phyloP scores from a whole-genome alignment of 768 basidiomycete genomes.

The Russula griseocarnosa region DNA sequence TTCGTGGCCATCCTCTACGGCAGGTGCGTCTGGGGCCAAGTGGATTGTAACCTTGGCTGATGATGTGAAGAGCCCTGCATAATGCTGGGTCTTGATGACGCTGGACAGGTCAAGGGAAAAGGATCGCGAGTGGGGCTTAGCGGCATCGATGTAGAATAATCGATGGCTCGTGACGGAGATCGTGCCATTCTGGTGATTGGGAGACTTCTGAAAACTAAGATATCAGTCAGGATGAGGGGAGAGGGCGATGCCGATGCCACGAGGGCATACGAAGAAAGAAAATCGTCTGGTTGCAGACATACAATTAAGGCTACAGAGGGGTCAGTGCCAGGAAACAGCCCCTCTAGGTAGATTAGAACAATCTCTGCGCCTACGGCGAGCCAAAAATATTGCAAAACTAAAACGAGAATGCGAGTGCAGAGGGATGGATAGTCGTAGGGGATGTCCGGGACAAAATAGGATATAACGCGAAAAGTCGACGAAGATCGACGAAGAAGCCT shows the following conservation, averaged over 20 bases:
- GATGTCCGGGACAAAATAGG: background rate
- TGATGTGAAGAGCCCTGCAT: slow-evolving; percentile 85
- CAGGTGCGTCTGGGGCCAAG: slow-evolving; percentile 40
- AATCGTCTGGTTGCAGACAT: background rate
- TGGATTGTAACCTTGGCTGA: slow-evolving; percentile 84
- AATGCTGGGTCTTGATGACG: slow-evolving; percentile 78
- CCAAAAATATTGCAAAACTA: background rate
- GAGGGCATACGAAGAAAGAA: background rate
- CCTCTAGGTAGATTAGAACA: background rate
- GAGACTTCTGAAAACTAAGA: slow-evolving; percentile 72
- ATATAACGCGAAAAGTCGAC: background rate
- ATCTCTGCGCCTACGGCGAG: background rate
- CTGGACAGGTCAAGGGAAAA: slow-evolving; percentile 62
- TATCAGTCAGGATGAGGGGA: slow-evolving; percentile 32
- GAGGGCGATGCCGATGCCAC: background rate
- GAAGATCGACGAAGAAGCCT: slow-evolving; percentile 32
- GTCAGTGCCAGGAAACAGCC: background rate
- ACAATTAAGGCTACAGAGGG: background rate
- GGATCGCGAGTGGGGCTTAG: slow-evolving; percentile 50
- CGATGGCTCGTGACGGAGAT: slow-evolving; percentile 77
- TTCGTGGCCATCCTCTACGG: slow-evolving; percentile 30
- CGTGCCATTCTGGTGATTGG: slow-evolving; percentile 71
- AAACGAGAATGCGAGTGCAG: background rate
- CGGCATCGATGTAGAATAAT: slow-evolving; percentile 70
- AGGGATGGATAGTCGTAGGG: background rate